Evolutionary conservation across 1,139 yeast species (phyloP).

Genomic region (Candida sp.): DNA sequence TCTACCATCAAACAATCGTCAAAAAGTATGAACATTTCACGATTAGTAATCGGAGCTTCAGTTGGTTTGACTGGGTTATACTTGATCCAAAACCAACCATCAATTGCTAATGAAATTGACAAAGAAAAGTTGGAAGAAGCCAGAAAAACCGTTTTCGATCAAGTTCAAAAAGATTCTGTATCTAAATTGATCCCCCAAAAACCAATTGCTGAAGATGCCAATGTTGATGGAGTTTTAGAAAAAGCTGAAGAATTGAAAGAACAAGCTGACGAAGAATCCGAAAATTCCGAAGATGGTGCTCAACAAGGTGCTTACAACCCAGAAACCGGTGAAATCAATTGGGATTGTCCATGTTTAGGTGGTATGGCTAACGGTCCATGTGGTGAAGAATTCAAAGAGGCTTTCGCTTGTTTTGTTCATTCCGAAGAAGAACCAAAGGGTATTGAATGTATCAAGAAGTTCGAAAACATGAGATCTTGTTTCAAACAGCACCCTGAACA

Average conservation of each 20-base stretch:
- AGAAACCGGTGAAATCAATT: slow-evolving; percentile 97
- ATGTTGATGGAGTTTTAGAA: background rate
- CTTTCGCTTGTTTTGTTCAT: slow-evolving; percentile 93
- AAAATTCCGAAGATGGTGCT: slow-evolving; percentile 13
- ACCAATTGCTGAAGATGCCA: background rate
- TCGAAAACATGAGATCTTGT: slow-evolving; percentile 91
- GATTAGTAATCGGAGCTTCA: slow-evolving; percentile 2
- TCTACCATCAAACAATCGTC: background rate
- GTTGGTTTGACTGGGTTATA: slow-evolving; percentile 1
- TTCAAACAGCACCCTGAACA: slow-evolving; percentile 93
- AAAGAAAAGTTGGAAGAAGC: slow-evolving; percentile 1
- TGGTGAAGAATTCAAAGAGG: slow-evolving; percentile 96
- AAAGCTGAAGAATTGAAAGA: slow-evolving; percentile 2
- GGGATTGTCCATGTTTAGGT: slow-evolving; percentile 99
- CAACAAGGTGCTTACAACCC: slow-evolving; percentile 83
- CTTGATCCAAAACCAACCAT: background rate
- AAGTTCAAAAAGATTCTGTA: slow-evolving; percentile 1
- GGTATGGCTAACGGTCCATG: slow-evolving; percentile 99
- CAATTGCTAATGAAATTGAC: slow-evolving; percentile 2
- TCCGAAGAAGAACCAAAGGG: slow-evolving; percentile 98
- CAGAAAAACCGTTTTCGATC: slow-evolving; percentile 1
- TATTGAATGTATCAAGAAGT: slow-evolving; percentile 90
- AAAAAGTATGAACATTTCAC: background rate
- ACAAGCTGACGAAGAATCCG: slow-evolving; percentile 16
- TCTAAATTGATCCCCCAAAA: slow-evolving; percentile 1